A percentile compares a stretch with the other conserved stretches of the same genome.
These are phyloP conservation scores for Sporothrix brasiliensis DNA, from an alignment of 2,329 filamentous ascomycete species.

Conservation along the genomic window DNA sequence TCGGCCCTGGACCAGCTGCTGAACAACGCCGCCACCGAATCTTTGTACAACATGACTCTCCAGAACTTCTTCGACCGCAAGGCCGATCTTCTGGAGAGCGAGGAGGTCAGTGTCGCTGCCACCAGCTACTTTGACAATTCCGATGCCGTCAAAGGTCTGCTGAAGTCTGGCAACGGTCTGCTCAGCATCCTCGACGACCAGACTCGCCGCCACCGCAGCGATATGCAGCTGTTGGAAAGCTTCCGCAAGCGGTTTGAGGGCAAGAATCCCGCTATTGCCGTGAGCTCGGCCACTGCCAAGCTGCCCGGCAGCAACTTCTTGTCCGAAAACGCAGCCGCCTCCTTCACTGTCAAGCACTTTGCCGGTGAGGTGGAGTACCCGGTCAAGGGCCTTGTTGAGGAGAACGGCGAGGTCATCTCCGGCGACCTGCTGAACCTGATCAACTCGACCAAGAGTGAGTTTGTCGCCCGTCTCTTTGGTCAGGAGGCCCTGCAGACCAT, in stretches of 20 bases:
- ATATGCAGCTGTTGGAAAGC: conserved; percentile 87
- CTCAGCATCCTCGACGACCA: conserved; percentile 96
- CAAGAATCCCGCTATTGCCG: conserved; percentile 87
- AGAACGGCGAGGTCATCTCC: conserved; percentile 94
- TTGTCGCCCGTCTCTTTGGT: conserved; percentile 89
- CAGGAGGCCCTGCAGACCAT: conserved; percentile 92
- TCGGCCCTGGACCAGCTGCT: conserved; percentile 89
- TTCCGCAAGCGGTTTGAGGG: conserved; percentile 90
- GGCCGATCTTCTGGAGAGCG: conserved; percentile 88
- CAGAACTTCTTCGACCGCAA: conserved; percentile 96
- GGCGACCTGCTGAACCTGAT: conserved; percentile 95
- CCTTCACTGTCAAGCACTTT: conserved; percentile 92
- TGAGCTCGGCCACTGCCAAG: conserved; percentile 72
- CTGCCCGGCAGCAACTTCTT: conserved; percentile 88
- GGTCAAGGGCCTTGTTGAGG: conserved; percentile 82
- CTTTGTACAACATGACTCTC: conserved; percentile 87
- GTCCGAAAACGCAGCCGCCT: conserved; percentile 76
- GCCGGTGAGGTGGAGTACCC: conserved; percentile 96
- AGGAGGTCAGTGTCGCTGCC: conserved; percentile 85
- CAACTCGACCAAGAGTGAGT: conserved; percentile 82
- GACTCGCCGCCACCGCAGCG: conserved; percentile 82
- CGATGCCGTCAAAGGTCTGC: conserved; percentile 85
- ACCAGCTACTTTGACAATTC: conserved; percentile 99
- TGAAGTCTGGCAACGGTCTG: conserved; percentile 91
- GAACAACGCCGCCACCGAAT: conserved; percentile 91